Conservation (phyloP, 306 rosid genomes). For the Lathyrus tuberosus region DNA sequence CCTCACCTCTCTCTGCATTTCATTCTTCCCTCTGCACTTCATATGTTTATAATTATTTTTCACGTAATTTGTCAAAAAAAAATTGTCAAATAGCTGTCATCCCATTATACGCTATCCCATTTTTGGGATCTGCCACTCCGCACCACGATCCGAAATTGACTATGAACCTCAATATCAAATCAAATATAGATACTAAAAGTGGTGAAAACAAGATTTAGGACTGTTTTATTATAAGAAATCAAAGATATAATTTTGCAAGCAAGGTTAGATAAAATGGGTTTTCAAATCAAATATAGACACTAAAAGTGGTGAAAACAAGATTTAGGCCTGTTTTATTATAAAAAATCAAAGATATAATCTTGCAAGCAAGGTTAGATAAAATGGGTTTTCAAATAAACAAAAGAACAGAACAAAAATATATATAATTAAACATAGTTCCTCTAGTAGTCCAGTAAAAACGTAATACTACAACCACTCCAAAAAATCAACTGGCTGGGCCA, state of each 20-base stretch:
- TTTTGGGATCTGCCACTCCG: no score
- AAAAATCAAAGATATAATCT: no score
- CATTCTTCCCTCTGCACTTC: no score
- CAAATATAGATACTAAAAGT: slow-evolving; percentile 10
- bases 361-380: no score
- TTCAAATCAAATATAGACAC: neutral
- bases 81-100: no score
- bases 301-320: no score
- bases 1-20: no score
- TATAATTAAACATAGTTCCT: slow-evolving; percentile 2
- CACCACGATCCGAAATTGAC: no score
- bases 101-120: no score
- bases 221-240: slow-evolving; percentile 2
- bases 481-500: slow-evolving; percentile 23
- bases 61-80: no score
- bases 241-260: slow-evolving; percentile 6
- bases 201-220: neutral
- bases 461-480: slow-evolving; percentile 1
- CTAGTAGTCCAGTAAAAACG: slow-evolving; percentile 20
- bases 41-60: no score
- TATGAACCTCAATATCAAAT: slow-evolving; percentile 14
- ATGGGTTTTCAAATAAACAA: neutral
- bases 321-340: no score
- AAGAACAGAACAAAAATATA: neutral
- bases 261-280: neutral